phyloP scores from a whole-genome alignment of 192 early-diverging fungal genomes.

The Lunasporangiospora selenospora region DNA sequence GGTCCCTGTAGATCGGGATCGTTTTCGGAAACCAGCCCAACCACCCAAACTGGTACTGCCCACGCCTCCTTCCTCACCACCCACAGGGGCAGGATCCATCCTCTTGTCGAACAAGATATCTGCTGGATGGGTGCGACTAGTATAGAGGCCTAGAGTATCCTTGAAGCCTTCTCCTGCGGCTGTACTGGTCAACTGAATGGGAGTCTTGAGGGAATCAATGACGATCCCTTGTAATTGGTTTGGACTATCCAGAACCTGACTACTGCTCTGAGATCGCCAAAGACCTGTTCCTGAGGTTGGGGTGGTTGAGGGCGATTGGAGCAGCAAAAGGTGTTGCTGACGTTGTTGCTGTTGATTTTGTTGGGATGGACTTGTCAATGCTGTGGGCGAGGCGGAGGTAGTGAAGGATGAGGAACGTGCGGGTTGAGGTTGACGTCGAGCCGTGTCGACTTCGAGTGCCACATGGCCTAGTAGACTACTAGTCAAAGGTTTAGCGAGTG shows the following conservation, averaged over 20 bases:
- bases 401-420: not conserved
- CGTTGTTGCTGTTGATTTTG: not conserved
- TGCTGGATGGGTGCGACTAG: no score
- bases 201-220: conserved; percentile 26
- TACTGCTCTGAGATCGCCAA: conserved; percentile 2
- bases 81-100: no score
- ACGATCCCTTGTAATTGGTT: conserved; percentile 28
- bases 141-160: no score
- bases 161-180: not conserved
- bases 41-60: no score
- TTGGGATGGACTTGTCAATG: not conserved
- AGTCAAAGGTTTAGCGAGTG: no score
- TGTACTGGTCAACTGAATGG: not conserved
- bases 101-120: no score
- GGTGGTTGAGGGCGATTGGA: not conserved
- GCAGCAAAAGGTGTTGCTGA: not conserved
- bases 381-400: not conserved
- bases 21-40: no score
- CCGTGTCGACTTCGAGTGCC: no score
- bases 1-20: conserved; percentile 14
- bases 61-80: no score
- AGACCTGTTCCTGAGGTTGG: no score
- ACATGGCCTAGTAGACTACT: no score
- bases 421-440: not conserved
- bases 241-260: conserved; percentile 1